phyloP scores from a whole-genome alignment of 495 filamentous ascomycete genomes.

The Lentithecium fluviatile region DNA sequence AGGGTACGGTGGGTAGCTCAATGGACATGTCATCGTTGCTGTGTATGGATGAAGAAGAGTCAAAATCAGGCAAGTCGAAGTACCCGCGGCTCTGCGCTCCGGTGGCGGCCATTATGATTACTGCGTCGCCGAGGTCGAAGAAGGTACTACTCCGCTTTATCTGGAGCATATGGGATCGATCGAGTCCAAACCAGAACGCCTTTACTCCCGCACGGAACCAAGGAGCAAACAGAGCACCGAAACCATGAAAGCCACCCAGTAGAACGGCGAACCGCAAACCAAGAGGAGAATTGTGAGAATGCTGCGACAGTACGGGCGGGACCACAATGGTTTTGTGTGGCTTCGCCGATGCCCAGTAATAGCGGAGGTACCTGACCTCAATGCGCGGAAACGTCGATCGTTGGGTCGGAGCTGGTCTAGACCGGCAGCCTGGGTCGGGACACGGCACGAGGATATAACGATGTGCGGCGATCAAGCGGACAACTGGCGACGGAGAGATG shows the following conservation, averaged over 20 bases:
- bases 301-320: neutral
- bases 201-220: slow-evolving; percentile 2
- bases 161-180: too few species aligned
- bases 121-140: neutral
- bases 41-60: slow-evolving; percentile 9
- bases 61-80: slow-evolving; percentile 10
- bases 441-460: too few species aligned
- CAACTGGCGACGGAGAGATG: too few species aligned
- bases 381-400: too few species aligned
- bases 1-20: neutral
- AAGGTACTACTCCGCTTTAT: too few species aligned
- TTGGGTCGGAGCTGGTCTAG: too few species aligned
- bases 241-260: neutral
- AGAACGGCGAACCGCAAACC: neutral
- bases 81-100: slow-evolving; percentile 4
- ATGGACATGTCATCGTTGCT: slow-evolving; percentile 20
- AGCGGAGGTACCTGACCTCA: too few species aligned
- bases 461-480: too few species aligned
- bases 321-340: too few species aligned
- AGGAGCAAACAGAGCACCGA: neutral
- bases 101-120: neutral
- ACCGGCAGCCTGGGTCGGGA: too few species aligned
- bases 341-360: too few species aligned
- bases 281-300: neutral
- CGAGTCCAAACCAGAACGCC: neutral